Conservation (phyloP, 163 green algal genomes). For the Scenedesmus sp. region DNA sequence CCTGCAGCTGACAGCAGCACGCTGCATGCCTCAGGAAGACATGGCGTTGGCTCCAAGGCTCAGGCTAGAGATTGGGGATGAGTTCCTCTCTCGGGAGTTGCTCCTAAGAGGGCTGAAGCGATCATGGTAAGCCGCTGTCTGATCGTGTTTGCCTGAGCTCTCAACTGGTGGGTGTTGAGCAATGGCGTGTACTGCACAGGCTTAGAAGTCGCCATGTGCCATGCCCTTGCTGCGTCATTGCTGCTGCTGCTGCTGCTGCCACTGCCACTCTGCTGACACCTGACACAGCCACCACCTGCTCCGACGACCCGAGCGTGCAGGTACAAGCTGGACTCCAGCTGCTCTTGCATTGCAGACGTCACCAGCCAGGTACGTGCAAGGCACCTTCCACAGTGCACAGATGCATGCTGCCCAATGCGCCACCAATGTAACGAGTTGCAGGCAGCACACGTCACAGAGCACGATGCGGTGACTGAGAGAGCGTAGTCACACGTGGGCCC, state of each 20-base stretch:
- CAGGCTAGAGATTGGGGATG: not conserved
- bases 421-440: no score
- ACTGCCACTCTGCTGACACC: not conserved
- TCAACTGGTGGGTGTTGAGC: not conserved
- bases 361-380: not conserved
- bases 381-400: no score
- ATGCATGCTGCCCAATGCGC: no score
- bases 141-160: not conserved
- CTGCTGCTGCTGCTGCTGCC: not conserved
- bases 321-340: conserved; percentile 12
- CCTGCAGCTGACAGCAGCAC: not conserved
- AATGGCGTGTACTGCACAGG: not conserved
- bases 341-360: conserved; percentile 3
- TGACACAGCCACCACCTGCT: not conserved
- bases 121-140: not conserved
- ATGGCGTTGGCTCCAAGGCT: not conserved
- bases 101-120: not conserved
- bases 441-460: no score
- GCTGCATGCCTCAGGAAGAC: not conserved
- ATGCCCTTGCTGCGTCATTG: not conserved
- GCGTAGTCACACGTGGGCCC: no score
- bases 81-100: not conserved
- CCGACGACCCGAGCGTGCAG: not conserved
- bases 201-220: no score
- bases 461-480: no score